Evolutionary conservation across 2,329 filamentous ascomycete genomes (phyloP), one percentile per base, ranked within the genome.

Genomic region (Lecanicillium sp.): DNA sequence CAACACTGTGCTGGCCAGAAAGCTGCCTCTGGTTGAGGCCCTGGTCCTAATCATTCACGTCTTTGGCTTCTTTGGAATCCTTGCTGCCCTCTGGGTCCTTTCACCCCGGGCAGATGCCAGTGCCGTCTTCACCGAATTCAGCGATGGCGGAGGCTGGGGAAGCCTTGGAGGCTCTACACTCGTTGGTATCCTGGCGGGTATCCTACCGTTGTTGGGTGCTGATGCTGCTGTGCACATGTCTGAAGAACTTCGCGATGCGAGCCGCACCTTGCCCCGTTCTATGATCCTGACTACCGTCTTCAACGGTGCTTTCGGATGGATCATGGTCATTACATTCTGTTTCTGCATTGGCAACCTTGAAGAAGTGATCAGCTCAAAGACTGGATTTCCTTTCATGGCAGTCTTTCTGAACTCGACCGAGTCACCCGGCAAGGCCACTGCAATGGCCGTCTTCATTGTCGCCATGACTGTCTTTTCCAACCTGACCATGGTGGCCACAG

Each of bases 11-110:
- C 53, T 64, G 5, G 62, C 51, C n/a, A 48, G 47, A 6, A 48
- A 51, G 14, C 50, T 72, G 18, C 63, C 68, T 4, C 51, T 58
- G 8, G 49, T 72, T 34, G 65, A 72, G 42, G 58, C 54, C 0
- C 40, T 68, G 6, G 59, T 67, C 12, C 50, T 71, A 2, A 55
- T 65, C 34, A 53, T 69, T 9, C 68, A 72, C 45, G 29, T 42
- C 14, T 42, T 42, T 34, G 40, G 40, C 17, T 42, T 42, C 34
- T 34, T 42, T 13, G 34, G 47, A 2, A 55, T 66, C 4, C 46
- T 71, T 46, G 54, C 60, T n/a, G 50, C 55, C 1, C 60, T 71
- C 17, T 54, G 56, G 48, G 54, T 54, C 3, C 55, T 60, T 40
- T 52, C 56, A 1, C 57, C 59, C 12, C 53, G 49, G 1, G 44